A percentile compares a stretch with the other conserved stretches of the same genome.
Evolutionary conservation across 495 filamentous ascomycete genomes (phyloP).

Genomic region (Neurospora tetraspora): DNA sequence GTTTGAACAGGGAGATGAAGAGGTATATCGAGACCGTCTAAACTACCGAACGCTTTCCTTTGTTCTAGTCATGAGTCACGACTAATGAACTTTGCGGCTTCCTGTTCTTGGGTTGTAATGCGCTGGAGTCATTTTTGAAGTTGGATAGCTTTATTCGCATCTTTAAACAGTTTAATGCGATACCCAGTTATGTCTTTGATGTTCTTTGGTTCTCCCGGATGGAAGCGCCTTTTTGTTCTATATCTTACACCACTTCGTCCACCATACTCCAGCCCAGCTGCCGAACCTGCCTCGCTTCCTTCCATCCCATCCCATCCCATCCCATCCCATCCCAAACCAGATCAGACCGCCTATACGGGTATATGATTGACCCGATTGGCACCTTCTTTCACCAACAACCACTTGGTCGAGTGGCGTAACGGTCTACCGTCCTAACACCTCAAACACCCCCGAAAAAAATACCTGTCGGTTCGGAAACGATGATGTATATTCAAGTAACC

Average conservation of each 20-base stretch:
- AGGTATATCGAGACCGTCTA: slow-evolving; percentile 68
- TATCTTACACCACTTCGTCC: neutral
- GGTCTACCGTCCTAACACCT: neutral
- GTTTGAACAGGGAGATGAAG: slow-evolving; percentile 45
- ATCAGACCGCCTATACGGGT: neutral
- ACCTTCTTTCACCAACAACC: neutral
- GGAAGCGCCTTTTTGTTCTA: neutral
- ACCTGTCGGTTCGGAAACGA: neutral
- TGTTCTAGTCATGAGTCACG: neutral
- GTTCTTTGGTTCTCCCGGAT: neutral
- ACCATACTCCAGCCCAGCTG: neutral
- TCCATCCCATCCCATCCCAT: neutral
- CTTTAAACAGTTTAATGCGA: neutral
- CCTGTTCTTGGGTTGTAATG: neutral
- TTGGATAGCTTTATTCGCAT: neutral
- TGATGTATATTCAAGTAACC: neutral
- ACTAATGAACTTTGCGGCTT: neutral
- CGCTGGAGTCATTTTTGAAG: neutral
- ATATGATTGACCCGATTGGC: neutral
- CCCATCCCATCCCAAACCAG: neutral
- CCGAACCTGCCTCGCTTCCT: neutral
- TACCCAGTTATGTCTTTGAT: neutral
- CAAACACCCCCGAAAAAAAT: neutral
- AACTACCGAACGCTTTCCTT: neutral
- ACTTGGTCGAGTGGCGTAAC: neutral